Base-by-base conservation (phyloP, 148 eudicot genomes). In the Rhododendron mucronatum region DNA sequence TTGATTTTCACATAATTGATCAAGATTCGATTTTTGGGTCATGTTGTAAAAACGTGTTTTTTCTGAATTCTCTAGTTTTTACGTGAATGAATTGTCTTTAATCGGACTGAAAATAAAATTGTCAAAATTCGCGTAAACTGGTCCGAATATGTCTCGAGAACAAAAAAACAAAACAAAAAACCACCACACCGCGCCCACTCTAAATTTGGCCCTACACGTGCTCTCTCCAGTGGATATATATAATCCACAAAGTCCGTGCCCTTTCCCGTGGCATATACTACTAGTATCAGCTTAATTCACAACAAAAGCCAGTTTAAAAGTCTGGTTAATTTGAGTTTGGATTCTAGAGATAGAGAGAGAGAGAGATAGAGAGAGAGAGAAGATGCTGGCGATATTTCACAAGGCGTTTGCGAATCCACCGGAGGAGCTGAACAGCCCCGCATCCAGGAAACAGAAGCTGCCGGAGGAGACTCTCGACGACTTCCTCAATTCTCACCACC, bases 351-450 rank as follows among this genome's bases (percentile, higher is more conserved):
- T n/a, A n/a, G n/a, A 15, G 10, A 15, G 12, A 33, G 35, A n/a
- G n/a, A 33, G 59, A 15, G 59, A 53, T 20, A 55, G 61, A 55
- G 55, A 51, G 57, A 55, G 21, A 16, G 20, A 15, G 35, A 91
- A 88, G 71, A 96, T 96, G 99, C 85, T 96, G 91, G 99, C 96
- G 8, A 96, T 96, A 87, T 96, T 96, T 87, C 96, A 93, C 86
- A 89, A 96, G 87, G 98, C 95, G 37, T 95, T 94, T 90, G 96
- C 98, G 80, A 90, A 96, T 67, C 98, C 99, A 84, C 99, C 99
- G 4, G 96, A 95, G 63, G 99, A 96, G 92, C 96, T 96, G 3
- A 91, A 95, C 85, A 95, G 98, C 88, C 98, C 99, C 10, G 95
- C 93, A 7, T 95, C 94, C 7, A 91, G 91, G 80, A 90, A 90